Evolutionary conservation across 179 eudicot genomes (phyloP).

Genomic region (Drosera spatulata): DNA sequence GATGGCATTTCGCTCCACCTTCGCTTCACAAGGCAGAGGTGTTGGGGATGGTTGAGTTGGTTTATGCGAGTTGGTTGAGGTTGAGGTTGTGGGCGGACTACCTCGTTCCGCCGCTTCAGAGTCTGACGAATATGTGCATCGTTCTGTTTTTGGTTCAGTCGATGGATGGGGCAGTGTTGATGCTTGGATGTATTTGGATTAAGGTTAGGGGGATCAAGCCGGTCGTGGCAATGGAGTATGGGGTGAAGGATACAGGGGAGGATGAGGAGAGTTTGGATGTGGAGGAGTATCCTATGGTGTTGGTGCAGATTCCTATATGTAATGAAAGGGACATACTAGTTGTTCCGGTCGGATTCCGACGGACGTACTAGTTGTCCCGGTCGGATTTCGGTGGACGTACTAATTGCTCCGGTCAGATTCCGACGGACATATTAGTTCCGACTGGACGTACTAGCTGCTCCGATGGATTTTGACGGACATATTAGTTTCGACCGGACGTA

Average conservation of each 20-base stretch:
- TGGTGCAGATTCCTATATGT: no score
- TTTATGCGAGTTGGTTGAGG: conserved; percentile 59
- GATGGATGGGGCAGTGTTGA: conserved; percentile 54
- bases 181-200: conserved; percentile 29
- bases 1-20: conserved; percentile 94
- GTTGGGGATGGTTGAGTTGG: conserved; percentile 22
- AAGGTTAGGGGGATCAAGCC: conserved; percentile 4
- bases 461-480: no score
- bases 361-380: no score
- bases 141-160: conserved; percentile 74
- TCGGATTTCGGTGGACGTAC: no score
- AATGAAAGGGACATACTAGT: no score
- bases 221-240: conserved; percentile 37
- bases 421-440: no score
- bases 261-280: conserved; percentile 41
- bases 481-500: no score
- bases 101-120: conserved; percentile 69
- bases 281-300: no score
- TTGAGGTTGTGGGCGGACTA: conserved; percentile 54
- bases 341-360: no score
- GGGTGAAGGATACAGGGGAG: conserved; percentile 10
- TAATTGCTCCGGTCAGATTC: no score
- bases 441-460: no score
- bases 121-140: conserved; percentile 63
- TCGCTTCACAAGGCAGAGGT: conserved; percentile 18